Base-by-base conservation (phyloP, 2,329 filamentous ascomycete species). In the Exophiala mesophila region DNA sequence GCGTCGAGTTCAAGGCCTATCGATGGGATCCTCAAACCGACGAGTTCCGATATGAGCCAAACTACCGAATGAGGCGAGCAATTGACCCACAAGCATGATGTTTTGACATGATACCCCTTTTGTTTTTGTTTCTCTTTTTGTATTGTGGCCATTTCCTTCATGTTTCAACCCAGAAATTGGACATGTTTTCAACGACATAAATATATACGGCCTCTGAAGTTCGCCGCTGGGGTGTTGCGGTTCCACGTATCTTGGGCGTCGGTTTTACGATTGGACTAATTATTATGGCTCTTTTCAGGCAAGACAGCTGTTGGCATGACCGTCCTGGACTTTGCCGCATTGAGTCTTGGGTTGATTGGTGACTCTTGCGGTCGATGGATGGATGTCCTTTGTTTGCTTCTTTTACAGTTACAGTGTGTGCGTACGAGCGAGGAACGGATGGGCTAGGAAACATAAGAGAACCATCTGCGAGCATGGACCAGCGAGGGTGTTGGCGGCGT, bases 1-100 rank as follows among this genome's bases (percentile, higher is more conserved):
- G 92, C 10, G 89, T 96, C 45, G 90, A 95, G 48, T 96, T 97
- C 70, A 90, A 94, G 63, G 90, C 88, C 1, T 98, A 94, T 71
- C 79, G 82, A 48, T 98, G 95, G 69, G 86, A 95, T 60, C 78
- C 86, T 49, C 71, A 75, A 3, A 77, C 70, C 15, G 80, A 83
- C 50, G 88, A 83, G 76, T 98, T 98, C 57, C 81, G 92, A 45
- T 82, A 92, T 60, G 67, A 94, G 33, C 85, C 83, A n/a, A 75
- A 89, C 58, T 97, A 92, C 66, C 80, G 84, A 64, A 76, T 92
- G 20, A 77, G 63, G 44, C 67, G 70, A 53, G 60, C 65, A 21
- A 60, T 50, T 41, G 52, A 59, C 45, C 50, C 50, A 34, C 47
- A 55, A 43, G 36, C 48, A 16, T 48, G 41, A 50, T 46, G 18